Evolutionary conservation across 345 rosid species (phyloP).

Genomic region (Gossypium mustelinum): DNA sequence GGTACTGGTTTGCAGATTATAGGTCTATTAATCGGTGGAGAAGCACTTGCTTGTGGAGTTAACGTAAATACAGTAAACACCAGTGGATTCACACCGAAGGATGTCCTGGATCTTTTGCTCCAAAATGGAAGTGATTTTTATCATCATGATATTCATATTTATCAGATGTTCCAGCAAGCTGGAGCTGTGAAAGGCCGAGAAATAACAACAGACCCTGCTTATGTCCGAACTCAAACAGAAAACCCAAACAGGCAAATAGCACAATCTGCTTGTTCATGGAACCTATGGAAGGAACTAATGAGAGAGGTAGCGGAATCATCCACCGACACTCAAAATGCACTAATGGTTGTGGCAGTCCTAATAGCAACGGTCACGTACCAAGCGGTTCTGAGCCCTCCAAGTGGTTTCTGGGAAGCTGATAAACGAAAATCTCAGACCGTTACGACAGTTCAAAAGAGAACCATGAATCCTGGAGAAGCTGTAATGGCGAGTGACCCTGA

Average conservation of each 20-base stretch:
- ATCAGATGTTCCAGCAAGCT: conserved; percentile 4
- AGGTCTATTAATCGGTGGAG: background rate
- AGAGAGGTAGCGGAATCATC: conserved; percentile 5
- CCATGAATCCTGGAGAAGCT: conserved; percentile 6
- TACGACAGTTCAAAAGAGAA: background rate
- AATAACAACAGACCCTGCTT: background rate
- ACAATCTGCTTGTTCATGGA: conserved; percentile 9
- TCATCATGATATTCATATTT: conserved; percentile 2
- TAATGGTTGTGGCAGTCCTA: conserved; percentile 11
- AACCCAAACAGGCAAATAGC: background rate
- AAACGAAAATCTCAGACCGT: background rate
- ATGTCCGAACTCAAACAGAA: background rate
- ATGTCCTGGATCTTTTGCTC: conserved; percentile 8
- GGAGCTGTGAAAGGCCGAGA: conserved; percentile 10
- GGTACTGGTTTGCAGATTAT: conserved; percentile 4
- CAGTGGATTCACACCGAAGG: conserved; percentile 9
- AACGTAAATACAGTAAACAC: background rate
- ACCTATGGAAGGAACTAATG: conserved; percentile 12
- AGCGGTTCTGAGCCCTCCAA: conserved; percentile 2
- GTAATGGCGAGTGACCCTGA: conserved; percentile 15
- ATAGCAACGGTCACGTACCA: conserved; percentile 14
- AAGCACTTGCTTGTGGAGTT: background rate
- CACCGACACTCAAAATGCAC: conserved; percentile 5
- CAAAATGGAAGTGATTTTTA: conserved; percentile 3
- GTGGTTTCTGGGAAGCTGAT: background rate